These are phyloP conservation scores for Xylaria sp. DNA, from an alignment of 2,329 filamentous ascomycete species.

Conservation along the genomic window DNA sequence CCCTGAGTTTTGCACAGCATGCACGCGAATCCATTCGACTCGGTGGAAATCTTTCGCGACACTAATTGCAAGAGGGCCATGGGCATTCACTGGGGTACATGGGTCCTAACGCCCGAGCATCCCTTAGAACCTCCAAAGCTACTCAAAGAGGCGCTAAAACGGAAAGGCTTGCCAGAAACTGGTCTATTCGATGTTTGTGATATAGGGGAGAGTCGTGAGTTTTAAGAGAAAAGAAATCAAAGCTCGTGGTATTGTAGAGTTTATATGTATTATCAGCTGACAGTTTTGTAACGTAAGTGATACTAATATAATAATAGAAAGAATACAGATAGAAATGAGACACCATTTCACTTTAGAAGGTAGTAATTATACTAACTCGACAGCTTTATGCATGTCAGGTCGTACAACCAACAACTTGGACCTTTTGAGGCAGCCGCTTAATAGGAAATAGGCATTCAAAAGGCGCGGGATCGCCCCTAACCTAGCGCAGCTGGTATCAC, in stretches of 20 bases:
- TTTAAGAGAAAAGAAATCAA: slow-evolving; percentile 54
- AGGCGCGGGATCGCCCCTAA: not conserved
- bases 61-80: slow-evolving; percentile 81
- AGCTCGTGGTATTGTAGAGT: not conserved
- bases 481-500: not conserved
- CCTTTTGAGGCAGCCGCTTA: not conserved
- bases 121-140: slow-evolving; percentile 83
- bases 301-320: not conserved
- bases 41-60: slow-evolving; percentile 89
- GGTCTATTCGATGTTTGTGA: slow-evolving; percentile 85
- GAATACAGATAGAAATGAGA: no score
- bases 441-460: not conserved
- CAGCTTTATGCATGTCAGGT: no score
- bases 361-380: no score
- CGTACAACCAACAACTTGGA: no score
- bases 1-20: slow-evolving; percentile 54
- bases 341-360: no score
- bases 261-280: not conserved
- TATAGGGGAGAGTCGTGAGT: slow-evolving; percentile 85
- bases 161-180: slow-evolving; percentile 73
- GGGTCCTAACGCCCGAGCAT: slow-evolving; percentile 87
- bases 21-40: slow-evolving; percentile 88
- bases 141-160: slow-evolving; percentile 76
- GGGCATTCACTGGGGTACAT: slow-evolving; percentile 93
- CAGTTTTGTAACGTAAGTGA: not conserved